Evolutionary conservation across 2,329 filamentous ascomycete species (phyloP).

Genomic region (Aureobasidium sp.): DNA sequence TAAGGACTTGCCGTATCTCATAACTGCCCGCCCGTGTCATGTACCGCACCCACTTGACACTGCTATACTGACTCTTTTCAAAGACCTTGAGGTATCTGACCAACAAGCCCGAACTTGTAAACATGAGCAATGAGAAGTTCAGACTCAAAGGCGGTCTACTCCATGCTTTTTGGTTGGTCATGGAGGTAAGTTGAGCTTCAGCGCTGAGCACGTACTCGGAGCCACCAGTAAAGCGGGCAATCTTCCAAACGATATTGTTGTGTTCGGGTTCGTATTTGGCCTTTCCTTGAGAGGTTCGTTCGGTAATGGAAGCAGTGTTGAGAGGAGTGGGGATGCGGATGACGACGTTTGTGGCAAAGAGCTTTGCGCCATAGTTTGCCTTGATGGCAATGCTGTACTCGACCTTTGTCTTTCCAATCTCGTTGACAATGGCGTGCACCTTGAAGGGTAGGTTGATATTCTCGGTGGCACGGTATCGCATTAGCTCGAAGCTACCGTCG

Average conservation of each 20-base stretch:
- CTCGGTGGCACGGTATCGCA: constrained; percentile 96
- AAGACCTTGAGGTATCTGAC: constrained; percentile 97
- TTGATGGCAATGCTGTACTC: constrained; percentile 98
- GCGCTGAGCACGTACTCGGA: constrained; percentile 92
- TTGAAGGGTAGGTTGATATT: constrained; percentile 99
- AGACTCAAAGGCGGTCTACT: constrained; percentile 84
- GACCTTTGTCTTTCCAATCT: constrained; percentile 92
- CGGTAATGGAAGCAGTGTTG: constrained; percentile 89
- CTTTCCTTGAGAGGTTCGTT: constrained; percentile 90
- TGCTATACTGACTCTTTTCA: constrained; percentile 98
- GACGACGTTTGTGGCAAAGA: constrained; percentile 94
- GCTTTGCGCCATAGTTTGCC: constrained; percentile 90
- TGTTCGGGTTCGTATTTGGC: constrained; percentile 97
- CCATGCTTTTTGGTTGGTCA: constrained; percentile 98
- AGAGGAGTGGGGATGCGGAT: constrained; percentile 91
- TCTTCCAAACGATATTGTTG: constrained; percentile 99
- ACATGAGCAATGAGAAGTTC: constrained; percentile 94
- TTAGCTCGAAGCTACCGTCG: constrained; percentile 95
- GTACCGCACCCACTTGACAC: constrained; percentile 98
- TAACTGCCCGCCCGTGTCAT: constrained; percentile 98
- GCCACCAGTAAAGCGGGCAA: constrained; percentile 95
- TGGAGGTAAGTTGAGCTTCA: constrained; percentile 85
- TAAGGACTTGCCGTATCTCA: constrained; percentile 66
- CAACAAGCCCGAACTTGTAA: constrained; percentile 85
- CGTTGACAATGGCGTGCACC: constrained; percentile 96